These are phyloP conservation scores for Mycena venus DNA, from an alignment of 768 basidiomycete genomes.

Conservation along the genomic window DNA sequence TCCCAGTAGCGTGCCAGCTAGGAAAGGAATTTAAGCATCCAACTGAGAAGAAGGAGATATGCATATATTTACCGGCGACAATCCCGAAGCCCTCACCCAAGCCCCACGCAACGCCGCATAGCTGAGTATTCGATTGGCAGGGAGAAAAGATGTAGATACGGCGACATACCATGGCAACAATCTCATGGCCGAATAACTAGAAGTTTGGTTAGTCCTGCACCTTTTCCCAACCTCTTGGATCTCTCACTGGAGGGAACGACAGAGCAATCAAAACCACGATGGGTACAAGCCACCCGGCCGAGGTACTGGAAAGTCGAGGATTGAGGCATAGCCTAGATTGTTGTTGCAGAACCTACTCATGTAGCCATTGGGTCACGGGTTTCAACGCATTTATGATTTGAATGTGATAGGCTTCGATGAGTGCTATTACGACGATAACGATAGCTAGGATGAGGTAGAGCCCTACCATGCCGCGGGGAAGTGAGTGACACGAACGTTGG, in stretches of 20 bases:
- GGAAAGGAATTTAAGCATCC: not conserved
- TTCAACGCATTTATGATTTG: conserved; percentile 56
- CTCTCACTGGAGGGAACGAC: conserved; percentile 53
- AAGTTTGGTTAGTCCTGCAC: not conserved
- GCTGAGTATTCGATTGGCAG: conserved; percentile 54
- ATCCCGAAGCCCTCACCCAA: conserved; percentile 61
- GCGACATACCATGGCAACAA: conserved; percentile 58
- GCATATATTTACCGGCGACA: conserved; percentile 34
- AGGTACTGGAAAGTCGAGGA: not conserved
- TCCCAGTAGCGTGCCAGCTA: conserved; percentile 50
- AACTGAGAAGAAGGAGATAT: not conserved
- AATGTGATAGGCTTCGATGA: conserved; percentile 51
- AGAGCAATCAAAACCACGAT: conserved; percentile 59
- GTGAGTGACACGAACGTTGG: not conserved
- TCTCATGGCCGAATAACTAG: conserved; percentile 60
- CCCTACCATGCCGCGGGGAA: not conserved
- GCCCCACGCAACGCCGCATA: conserved; percentile 61
- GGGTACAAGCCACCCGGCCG: conserved; percentile 57
- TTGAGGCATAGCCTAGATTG: not conserved
- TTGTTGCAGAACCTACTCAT: not conserved
- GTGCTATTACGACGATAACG: conserved; percentile 41
- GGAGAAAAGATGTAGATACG: no score
- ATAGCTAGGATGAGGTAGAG: conserved; percentile 32
- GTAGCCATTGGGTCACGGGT: conserved; percentile 55
- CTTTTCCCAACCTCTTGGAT: no score